These are phyloP conservation scores for Cryptococcus amylolentus DNA, from an alignment of 1,284 basidiomycete genomes.

Conservation along the genomic window DNA sequence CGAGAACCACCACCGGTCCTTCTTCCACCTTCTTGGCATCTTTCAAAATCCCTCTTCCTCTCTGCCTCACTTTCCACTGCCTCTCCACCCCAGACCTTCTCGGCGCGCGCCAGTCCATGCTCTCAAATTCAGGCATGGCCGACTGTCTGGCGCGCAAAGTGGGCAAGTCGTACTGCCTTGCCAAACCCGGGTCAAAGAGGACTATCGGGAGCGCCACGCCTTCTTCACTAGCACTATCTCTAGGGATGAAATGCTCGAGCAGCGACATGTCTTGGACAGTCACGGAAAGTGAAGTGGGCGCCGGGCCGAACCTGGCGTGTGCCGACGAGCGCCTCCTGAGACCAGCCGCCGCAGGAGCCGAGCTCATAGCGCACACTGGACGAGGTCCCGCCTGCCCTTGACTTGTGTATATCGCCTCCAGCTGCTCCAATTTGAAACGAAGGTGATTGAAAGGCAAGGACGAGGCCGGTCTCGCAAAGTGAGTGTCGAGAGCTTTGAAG, in stretches of 20 bases:
- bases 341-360: background rate
- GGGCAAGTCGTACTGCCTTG: conserved; percentile 38
- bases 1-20: conserved; percentile 21
- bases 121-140: conserved; percentile 39
- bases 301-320: background rate
- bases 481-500: conserved; percentile 13
- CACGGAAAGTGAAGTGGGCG: conserved; percentile 1
- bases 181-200: conserved; percentile 43
- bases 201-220: conserved; percentile 44
- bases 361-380: background rate
- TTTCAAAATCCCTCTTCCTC: conserved; percentile 34
- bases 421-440: conserved; percentile 34
- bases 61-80: conserved; percentile 36
- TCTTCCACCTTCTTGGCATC: conserved; percentile 6
- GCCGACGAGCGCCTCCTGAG: background rate
- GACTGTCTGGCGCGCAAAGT: background rate
- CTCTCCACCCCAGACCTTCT: conserved; percentile 31
- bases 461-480: conserved; percentile 32
- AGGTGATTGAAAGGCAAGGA: conserved; percentile 40
- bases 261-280: conserved; percentile 27
- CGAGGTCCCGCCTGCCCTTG: background rate
- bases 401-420: conserved; percentile 21
- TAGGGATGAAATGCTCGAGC: conserved; percentile 33
- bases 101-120: conserved; percentile 45
- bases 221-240: background rate